Evolutionary conservation across 306 rosid species (phyloP).

Genomic region (Acmispon strigosus): DNA sequence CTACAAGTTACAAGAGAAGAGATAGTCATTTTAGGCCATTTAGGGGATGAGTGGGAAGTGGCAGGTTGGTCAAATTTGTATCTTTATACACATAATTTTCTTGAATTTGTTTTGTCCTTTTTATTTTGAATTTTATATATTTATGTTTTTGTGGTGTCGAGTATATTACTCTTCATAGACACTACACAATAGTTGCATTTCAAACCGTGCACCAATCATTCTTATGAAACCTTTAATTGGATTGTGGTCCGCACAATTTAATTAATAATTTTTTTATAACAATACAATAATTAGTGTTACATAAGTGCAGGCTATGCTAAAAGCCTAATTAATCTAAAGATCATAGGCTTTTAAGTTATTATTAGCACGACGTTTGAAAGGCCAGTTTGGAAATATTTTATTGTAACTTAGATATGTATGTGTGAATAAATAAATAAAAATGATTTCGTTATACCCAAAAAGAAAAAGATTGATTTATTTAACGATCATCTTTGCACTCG

Average conservation of each 20-base stretch:
- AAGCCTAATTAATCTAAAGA: conserved; percentile 11
- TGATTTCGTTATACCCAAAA: no score
- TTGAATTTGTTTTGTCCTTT: background rate
- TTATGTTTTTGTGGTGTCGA: background rate
- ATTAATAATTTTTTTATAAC: background rate
- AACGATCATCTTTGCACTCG: conserved; percentile 24
- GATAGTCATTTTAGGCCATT: background rate
- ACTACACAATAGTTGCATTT: background rate
- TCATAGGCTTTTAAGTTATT: conserved; percentile 17
- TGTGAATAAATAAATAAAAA: background rate
- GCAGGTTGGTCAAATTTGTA: conserved; percentile 2
- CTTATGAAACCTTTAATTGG: conserved; percentile 7
- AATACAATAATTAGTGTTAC: background rate
- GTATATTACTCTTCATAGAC: background rate
- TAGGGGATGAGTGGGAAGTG: background rate
- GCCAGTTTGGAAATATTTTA: conserved; percentile 17
- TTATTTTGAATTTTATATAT: background rate
- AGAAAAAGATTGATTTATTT: background rate
- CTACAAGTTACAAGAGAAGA: background rate
- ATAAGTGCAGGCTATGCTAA: background rate
- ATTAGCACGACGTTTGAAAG: conserved; percentile 16
- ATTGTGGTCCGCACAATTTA: background rate
- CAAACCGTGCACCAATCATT: background rate
- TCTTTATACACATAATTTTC: background rate
- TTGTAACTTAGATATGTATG: background rate